Percentiles rank a stretch among this genome's conserved stretches.
Conservation (phyloP, 208 protist genomes). For the Acanthamoeba rhysodes region DNA sequence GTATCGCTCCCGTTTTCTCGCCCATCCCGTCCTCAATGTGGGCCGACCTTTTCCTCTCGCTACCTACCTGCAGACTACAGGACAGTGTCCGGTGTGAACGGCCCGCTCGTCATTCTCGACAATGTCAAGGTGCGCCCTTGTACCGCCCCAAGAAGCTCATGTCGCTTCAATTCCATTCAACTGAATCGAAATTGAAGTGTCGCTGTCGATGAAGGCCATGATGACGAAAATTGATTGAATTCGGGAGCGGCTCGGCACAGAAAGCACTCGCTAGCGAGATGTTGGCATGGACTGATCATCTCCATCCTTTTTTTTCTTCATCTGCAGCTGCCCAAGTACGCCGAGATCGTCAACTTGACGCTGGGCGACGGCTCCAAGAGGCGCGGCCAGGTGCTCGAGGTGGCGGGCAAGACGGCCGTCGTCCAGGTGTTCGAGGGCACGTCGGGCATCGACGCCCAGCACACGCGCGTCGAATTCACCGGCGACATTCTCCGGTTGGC, state of each 20-base stretch:
- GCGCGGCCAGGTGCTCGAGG: conserved; percentile 99
- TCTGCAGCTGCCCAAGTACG: conserved; percentile 97
- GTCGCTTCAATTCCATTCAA: too few relatives aligned
- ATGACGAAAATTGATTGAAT: not conserved
- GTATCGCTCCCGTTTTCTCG: too few relatives aligned
- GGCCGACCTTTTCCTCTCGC: too few relatives aligned
- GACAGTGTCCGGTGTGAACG: conserved; percentile 99
- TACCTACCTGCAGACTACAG: conserved; percentile 96
- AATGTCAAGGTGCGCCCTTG: conserved; percentile 98
- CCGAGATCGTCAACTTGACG: conserved; percentile 99
- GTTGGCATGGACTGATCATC: not conserved
- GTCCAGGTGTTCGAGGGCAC: conserved; percentile 99
- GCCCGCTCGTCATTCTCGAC: conserved; percentile 99
- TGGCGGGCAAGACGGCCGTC: conserved; percentile 98
- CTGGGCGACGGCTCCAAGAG: conserved; percentile 97
- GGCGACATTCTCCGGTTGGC: conserved; percentile 99
- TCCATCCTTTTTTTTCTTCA: not conserved
- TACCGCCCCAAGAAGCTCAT: too few relatives aligned
- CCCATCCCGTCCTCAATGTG: not conserved
- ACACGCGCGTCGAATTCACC: conserved; percentile 98
- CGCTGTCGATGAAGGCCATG: too few relatives aligned
- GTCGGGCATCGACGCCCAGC: conserved; percentile 98
- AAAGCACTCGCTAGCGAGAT: not conserved
- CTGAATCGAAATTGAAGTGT: too few relatives aligned
- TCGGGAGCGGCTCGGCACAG: not conserved